These are phyloP conservation scores for Talaromyces sp. DNA, from an alignment of 2,329 filamentous ascomycete genomes.

Conservation along the genomic window DNA sequence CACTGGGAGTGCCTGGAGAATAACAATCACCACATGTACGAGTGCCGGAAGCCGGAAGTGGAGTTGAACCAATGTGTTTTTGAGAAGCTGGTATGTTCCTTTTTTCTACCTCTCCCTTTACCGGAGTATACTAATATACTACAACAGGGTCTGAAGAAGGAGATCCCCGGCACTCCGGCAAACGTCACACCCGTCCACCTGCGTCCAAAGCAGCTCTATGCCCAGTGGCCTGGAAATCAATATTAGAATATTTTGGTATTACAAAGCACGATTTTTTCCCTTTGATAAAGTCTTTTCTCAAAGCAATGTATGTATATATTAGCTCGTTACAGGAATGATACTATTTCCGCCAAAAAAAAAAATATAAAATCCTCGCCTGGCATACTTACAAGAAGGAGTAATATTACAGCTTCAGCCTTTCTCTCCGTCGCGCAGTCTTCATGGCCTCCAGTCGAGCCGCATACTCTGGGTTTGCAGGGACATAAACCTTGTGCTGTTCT, in stretches of 20 bases:
- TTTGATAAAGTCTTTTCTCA: constrained; percentile 1
- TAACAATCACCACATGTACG: constrained; percentile 97
- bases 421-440: constrained; percentile 3
- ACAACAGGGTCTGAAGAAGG: constrained; percentile 71
- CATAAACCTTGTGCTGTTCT: constrained; percentile 50
- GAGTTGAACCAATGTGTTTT: constrained; percentile 92
- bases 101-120: background rate
- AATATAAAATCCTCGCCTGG: background rate
- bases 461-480: constrained; percentile 38
- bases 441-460: constrained; percentile 12
- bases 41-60: constrained; percentile 84
- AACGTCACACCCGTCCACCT: constrained; percentile 70
- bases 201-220: constrained; percentile 49
- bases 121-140: background rate
- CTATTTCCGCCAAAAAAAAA: background rate
- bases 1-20: constrained; percentile 96
- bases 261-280: background rate
- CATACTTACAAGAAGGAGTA: background rate
- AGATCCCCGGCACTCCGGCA: constrained; percentile 67
- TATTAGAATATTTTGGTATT: constrained; percentile 19
- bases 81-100: constrained; percentile 75
- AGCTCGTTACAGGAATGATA: constrained; percentile 6
- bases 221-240: constrained; percentile 34
- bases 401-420: constrained; percentile 4
- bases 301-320: constrained; percentile 13